Conservation (phyloP, 73 alveolate species). For the Effrenium voratum region DNA sequence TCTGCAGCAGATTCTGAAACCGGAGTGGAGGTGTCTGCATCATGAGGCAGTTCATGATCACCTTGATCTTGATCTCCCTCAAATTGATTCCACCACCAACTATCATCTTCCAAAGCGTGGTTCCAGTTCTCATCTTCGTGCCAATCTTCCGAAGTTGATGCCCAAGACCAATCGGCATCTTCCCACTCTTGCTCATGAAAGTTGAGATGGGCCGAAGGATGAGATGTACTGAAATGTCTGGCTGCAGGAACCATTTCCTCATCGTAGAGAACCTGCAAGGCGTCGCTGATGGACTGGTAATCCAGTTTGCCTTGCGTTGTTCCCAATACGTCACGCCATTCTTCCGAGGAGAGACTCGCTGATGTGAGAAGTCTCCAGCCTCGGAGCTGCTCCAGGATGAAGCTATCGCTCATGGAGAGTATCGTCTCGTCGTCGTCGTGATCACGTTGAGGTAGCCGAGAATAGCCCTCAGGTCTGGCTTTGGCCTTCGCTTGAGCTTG, state of each 20-base stretch:
- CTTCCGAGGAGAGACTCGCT: not conserved
- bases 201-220: not conserved
- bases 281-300: not conserved
- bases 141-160: not conserved
- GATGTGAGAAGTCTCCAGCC: not conserved
- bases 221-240: not conserved
- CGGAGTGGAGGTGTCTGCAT: not conserved
- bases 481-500: not conserved
- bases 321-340: not conserved
- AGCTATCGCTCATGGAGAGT: not conserved
- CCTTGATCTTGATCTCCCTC: not conserved
- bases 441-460: too few relatives aligned
- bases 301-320: not conserved
- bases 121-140: not conserved
- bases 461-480: not conserved
- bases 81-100: not conserved
- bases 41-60: not conserved
- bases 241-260: not conserved
- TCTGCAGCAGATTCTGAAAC: not conserved
- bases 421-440: too few relatives aligned
- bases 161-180: not conserved
- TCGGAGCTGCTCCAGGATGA: slow-evolving; percentile 17
- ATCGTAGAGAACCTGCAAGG: not conserved
- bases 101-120: not conserved
- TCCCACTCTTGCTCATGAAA: not conserved